Percentiles rank a stretch among this genome's conserved stretches.
Evolutionary conservation across 129 eudicot species (phyloP).

Genomic region (Erigeron canadensis): DNA sequence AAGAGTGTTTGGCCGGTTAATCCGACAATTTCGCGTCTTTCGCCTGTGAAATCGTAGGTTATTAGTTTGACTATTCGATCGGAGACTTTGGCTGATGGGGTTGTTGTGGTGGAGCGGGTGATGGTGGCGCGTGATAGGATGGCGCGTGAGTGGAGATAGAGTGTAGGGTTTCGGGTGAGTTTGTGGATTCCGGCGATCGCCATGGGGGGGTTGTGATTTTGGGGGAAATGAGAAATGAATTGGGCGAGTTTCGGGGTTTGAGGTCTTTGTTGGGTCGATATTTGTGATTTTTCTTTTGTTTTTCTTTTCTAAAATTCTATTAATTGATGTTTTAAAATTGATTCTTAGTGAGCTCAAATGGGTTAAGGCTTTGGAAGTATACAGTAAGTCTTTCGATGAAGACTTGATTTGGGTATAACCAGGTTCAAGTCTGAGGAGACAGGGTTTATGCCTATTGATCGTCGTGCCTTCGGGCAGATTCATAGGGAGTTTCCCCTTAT

Average conservation of each 20-base stretch:
- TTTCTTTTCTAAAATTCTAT: too few species aligned
- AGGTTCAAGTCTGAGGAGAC: too few species aligned
- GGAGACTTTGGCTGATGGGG: slow-evolving; percentile 69
- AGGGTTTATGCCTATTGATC: too few species aligned
- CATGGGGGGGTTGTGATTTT: slow-evolving; percentile 39
- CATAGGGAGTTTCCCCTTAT: too few species aligned
- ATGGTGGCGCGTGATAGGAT: slow-evolving; percentile 48
- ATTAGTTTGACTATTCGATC: slow-evolving; percentile 85
- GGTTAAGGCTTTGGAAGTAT: too few species aligned
- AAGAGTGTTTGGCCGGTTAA: slow-evolving; percentile 88
- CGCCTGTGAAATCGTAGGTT: slow-evolving; percentile 78
- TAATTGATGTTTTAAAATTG: too few species aligned
- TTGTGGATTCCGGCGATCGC: slow-evolving; percentile 69
- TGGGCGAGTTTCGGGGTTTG: not conserved
- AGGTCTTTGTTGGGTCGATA: not conserved
- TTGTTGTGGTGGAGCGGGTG: slow-evolving; percentile 44
- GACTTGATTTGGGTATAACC: too few species aligned
- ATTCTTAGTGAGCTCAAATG: too few species aligned
- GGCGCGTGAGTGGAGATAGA: slow-evolving; percentile 50
- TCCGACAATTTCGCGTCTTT: slow-evolving; percentile 69
- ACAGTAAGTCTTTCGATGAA: too few species aligned
- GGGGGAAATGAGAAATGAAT: slow-evolving; percentile 3
- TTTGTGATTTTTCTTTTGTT: too few species aligned
- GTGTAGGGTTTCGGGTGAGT: slow-evolving; percentile 45
- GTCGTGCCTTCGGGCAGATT: too few species aligned